Conservation (phyloP, 768 basidiomycete genomes). For the Leccinum subgranulosum region DNA sequence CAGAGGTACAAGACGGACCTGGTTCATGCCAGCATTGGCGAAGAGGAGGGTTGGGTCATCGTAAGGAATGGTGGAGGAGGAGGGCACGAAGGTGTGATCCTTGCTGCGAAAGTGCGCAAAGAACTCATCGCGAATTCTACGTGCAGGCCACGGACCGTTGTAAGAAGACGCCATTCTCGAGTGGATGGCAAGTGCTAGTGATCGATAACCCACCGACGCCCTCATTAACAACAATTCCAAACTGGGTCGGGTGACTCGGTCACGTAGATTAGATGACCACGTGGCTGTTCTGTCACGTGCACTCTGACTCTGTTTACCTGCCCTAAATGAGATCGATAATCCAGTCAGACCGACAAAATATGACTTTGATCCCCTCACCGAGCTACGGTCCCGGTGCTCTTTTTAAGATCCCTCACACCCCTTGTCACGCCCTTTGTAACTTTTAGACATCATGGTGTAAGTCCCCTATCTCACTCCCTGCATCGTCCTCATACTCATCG, state of each 20-base stretch:
- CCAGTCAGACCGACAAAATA: conserved; percentile 1
- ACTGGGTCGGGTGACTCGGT: conserved; percentile 8
- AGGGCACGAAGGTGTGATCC: conserved; percentile 85
- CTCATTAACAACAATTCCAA: conserved; percentile 7
- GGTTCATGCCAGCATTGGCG: conserved; percentile 98
- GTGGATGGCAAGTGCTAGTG: background rate
- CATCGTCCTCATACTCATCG: conserved; percentile 27
- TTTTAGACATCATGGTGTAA: conserved; percentile 77
- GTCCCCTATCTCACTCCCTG: conserved; percentile 32
- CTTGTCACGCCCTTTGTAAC: conserved; percentile 26
- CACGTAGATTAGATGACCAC: conserved; percentile 19
- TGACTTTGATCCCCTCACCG: conserved; percentile 15
- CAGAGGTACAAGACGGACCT: conserved; percentile 43
- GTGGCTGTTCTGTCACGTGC: background rate
- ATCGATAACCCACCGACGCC: conserved; percentile 21
- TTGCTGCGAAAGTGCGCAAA: conserved; percentile 82
- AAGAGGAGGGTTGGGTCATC: conserved; percentile 98
- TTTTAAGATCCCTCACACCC: background rate
- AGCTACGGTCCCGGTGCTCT: conserved; percentile 25
- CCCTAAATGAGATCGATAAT: conserved; percentile 50
- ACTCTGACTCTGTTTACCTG: conserved; percentile 25
- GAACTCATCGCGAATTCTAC: conserved; percentile 81
- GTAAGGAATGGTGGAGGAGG: conserved; percentile 91
- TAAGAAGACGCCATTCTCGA: conserved; percentile 31
- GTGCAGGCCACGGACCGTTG: conserved; percentile 68